These are phyloP conservation scores for Ogataea sp. DNA, from an alignment of 805 yeast species.

Conservation along the genomic window DNA sequence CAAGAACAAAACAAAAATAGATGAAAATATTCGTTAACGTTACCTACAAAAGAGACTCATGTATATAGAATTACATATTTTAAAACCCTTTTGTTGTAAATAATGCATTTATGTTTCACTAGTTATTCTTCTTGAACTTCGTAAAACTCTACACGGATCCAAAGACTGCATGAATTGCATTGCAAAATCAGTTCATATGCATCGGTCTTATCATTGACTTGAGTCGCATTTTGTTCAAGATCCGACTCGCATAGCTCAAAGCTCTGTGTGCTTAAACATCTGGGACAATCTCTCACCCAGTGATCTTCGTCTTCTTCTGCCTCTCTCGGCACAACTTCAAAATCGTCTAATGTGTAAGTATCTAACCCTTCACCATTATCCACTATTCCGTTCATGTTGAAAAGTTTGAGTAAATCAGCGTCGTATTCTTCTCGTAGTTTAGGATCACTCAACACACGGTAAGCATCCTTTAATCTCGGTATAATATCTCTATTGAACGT, in stretches of 20 bases:
- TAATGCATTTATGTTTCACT: no score
- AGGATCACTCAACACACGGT: slow-evolving; percentile 40
- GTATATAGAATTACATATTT: no score
- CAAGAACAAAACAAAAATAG: no score
- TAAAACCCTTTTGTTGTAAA: no score
- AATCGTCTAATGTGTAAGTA: slow-evolving; percentile 54
- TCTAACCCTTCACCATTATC: slow-evolving; percentile 66
- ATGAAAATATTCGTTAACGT: no score
- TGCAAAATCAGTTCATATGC: slow-evolving; percentile 62
- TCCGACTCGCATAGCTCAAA: slow-evolving; percentile 55
- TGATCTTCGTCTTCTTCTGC: slow-evolving; percentile 18
- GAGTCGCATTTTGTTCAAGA: slow-evolving; percentile 43
- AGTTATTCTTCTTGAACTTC: slow-evolving; percentile 27
- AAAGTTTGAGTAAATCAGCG: slow-evolving; percentile 25
- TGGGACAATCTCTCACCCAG: slow-evolving; percentile 54
- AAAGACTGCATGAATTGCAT: slow-evolving; percentile 76
- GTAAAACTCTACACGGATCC: slow-evolving; percentile 70
- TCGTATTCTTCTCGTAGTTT: slow-evolving; percentile 44
- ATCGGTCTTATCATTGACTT: slow-evolving; percentile 4
- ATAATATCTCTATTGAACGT: no score
- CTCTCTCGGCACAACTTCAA: slow-evolving; percentile 31
- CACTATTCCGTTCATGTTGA: slow-evolving; percentile 30
- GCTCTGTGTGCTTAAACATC: slow-evolving; percentile 48
- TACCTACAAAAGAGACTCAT: no score
- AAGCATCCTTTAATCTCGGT: slow-evolving; percentile 55